Conservation (phyloP, 768 basidiomycete genomes). For the Hericium alpestre region DNA sequence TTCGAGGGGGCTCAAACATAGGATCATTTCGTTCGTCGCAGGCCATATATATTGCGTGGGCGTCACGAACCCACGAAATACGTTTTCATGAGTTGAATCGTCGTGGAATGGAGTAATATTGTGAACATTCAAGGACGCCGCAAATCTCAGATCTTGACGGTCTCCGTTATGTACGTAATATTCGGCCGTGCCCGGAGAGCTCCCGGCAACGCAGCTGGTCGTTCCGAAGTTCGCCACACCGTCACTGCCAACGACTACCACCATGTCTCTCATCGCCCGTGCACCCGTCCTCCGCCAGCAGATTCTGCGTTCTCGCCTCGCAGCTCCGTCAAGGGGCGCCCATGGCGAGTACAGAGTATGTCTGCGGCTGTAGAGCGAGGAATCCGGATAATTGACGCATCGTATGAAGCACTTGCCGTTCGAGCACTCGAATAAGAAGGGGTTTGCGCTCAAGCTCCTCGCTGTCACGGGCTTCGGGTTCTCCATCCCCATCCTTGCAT, state of each 20-base stretch:
- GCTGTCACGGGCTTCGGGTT: constrained; percentile 9
- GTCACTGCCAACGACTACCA: not conserved
- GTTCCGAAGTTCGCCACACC: not conserved
- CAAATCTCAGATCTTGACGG: too few species aligned
- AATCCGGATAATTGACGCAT: not conserved
- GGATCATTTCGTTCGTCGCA: too few species aligned
- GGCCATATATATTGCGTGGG: too few species aligned
- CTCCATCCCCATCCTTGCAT: constrained; percentile 16
- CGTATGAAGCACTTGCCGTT: constrained; percentile 11
- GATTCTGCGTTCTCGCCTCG: constrained; percentile 7
- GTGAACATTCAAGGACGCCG: too few species aligned
- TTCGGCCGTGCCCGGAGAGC: too few species aligned
- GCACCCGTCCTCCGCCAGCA: constrained; percentile 7
- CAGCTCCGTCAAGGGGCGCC: constrained; percentile 8
- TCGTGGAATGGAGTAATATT: too few species aligned
- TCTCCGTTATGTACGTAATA: too few species aligned
- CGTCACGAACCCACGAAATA: too few species aligned
- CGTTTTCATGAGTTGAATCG: too few species aligned
- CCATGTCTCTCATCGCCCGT: constrained; percentile 12
- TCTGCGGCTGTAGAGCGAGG: not conserved
- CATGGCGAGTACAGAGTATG: constrained; percentile 10
- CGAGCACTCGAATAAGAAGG: constrained; percentile 9
- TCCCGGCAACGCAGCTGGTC: too few species aligned
- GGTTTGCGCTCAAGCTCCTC: constrained; percentile 7
- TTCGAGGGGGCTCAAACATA: too few species aligned